phyloP scores from a whole-genome alignment of 495 filamentous ascomycete genomes.

The Eremomyces bilateralis region DNA sequence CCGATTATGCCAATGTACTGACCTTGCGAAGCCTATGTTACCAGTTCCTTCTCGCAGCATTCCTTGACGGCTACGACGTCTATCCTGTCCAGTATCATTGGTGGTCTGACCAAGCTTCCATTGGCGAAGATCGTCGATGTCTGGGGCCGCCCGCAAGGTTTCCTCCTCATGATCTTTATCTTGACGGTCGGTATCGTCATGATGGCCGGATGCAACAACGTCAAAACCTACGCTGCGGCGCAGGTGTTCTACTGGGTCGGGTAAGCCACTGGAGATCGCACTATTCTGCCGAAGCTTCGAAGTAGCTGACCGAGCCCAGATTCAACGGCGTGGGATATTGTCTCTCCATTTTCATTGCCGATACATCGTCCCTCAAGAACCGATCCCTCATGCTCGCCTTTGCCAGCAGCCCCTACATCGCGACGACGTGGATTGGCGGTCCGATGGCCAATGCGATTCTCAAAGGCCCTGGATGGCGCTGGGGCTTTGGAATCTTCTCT shows the following conservation, averaged over 20 bases:
- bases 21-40: no score
- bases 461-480: constrained; percentile 9
- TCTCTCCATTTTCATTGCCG: constrained; percentile 11
- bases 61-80: constrained; percentile 11
- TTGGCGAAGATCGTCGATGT: constrained; percentile 44
- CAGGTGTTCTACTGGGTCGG: no score
- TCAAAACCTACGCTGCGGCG: constrained; percentile 25
- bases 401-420: constrained; percentile 11
- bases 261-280: no score
- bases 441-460: constrained; percentile 9
- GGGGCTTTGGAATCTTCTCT: constrained; percentile 15
- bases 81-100: constrained; percentile 32
- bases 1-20: no score
- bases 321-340: constrained; percentile 10
- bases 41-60: constrained; percentile 13
- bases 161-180: constrained; percentile 22
- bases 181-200: constrained; percentile 23
- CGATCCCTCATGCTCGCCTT: constrained; percentile 10
- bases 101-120: constrained; percentile 36
- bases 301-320: no score
- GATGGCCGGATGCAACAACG: constrained; percentile 27
- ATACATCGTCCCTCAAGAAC: constrained; percentile 12
- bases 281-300: no score
- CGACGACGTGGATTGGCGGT: constrained; percentile 8
- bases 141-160: constrained; percentile 34